phyloP scores from a whole-genome alignment of 805 yeast species.

The Kazachstania psychrophila region DNA sequence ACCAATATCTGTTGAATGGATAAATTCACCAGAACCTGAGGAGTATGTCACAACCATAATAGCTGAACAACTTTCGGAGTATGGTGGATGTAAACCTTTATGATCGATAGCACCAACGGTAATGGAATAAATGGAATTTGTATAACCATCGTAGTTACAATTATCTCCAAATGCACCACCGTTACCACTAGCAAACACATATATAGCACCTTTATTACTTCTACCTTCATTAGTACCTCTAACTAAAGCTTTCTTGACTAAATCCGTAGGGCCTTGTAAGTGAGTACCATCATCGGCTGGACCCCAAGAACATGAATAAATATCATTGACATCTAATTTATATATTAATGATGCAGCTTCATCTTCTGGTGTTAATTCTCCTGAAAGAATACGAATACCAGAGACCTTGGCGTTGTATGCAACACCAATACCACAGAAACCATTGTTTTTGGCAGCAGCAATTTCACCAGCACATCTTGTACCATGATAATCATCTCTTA shows the following conservation, averaged over 20 bases:
- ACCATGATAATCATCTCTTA: conserved; percentile 84
- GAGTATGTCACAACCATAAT: conserved; percentile 89
- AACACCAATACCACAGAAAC: conserved; percentile 93
- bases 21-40: conserved; percentile 82
- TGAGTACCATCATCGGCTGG: conserved; percentile 88
- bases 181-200: conserved; percentile 94
- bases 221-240: conserved; percentile 82
- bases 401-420: conserved; percentile 80
- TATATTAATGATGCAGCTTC: conserved; percentile 85
- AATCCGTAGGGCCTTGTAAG: conserved; percentile 70
- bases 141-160: conserved; percentile 95
- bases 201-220: conserved; percentile 69
- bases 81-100: conserved; percentile 76
- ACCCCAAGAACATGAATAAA: conserved; percentile 97
- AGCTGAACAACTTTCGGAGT: conserved; percentile 90
- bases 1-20: conserved; percentile 77
- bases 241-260: conserved; percentile 76
- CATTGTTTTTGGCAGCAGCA: conserved; percentile 75
- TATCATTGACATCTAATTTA: conserved; percentile 76
- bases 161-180: conserved; percentile 79
- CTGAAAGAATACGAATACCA: conserved; percentile 84
- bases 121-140: conserved; percentile 88
- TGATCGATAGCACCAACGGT: conserved; percentile 92
- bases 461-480: conserved; percentile 98
- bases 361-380: conserved; percentile 68